Evolutionary conservation across 129 eudicot genomes (phyloP), one percentile per base, ranked within the genome.

Genomic region (Flaveria sonorensis): DNA sequence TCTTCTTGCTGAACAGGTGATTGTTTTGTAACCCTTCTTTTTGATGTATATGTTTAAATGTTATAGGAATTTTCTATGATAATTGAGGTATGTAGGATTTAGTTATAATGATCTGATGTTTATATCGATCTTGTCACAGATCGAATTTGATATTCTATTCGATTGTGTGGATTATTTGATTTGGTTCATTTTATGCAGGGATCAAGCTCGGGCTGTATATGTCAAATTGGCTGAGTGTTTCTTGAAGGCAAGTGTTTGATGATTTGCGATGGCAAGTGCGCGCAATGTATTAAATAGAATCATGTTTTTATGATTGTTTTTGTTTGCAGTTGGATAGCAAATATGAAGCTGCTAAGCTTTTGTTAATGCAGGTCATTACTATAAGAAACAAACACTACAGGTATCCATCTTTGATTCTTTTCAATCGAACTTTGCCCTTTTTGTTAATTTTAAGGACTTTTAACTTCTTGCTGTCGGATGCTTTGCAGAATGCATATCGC

Each of bases 401-500:
- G 68, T 61, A 26, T 24, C 68, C 32, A 28, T 4, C 32, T 28
- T 1, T 42, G 0, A 42, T 42, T 61, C 10, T 61, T 61, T 61
- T 61, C 42, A 14, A 28, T 61, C 0, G 10, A 24, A 26, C 5
- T 23, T 59, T 7, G 15, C 36, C 39, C 36, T 23, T 16, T 10
- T 16, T 32, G 1, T 23, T 60, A n/a, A 2, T 60, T 23, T 26
- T 62, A 28, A 62, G 43, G 11, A 28, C 0, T 10, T 14, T 62
- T 62, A 15, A 26, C 10, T 62, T 14, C 19, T n/a, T 56, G 11
- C 7, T 40, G 2, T 36, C 15, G 36, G 46, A n/a, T 61, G 14
- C 12, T 46, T 75, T n/a, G 59, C 71, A 75, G 79, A 75, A 55
- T 75, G 79, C 45, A 64, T 62, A 62, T 24, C 62, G 47, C 61